A percentile compares a stretch with the other conserved stretches of the same genome.
Evolutionary conservation across 2,329 filamentous ascomycete genomes (phyloP).

Genomic region (Ilyonectria sp.): DNA sequence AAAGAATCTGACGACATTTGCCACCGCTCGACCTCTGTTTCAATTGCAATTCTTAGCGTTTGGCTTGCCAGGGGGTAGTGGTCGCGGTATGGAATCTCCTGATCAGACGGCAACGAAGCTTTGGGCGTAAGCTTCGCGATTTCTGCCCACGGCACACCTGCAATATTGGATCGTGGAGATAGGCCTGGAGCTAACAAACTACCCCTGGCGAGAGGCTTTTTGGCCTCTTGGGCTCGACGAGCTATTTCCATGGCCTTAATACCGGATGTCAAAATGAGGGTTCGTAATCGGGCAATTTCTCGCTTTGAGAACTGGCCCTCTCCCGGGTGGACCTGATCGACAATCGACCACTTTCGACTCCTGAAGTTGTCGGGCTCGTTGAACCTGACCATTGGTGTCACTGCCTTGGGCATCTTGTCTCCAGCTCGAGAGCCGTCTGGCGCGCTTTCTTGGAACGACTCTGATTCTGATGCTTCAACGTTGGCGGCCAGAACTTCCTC

Average conservation of each 20-base stretch:
- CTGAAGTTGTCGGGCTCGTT: slow-evolving; percentile 44
- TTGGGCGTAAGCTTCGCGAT: slow-evolving; percentile 60
- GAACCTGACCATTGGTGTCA: slow-evolving; percentile 47
- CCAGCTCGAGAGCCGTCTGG: slow-evolving; percentile 50
- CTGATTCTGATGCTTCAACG: slow-evolving; percentile 57
- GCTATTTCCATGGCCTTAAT: slow-evolving; percentile 89
- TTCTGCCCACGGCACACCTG: slow-evolving; percentile 57
- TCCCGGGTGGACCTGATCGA: slow-evolving; percentile 58
- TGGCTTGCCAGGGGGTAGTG: slow-evolving; percentile 68
- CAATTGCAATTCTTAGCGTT: slow-evolving; percentile 64
- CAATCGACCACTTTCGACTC: slow-evolving; percentile 67
- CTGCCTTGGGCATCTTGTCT: slow-evolving; percentile 56
- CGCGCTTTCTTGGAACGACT: slow-evolving; percentile 52
- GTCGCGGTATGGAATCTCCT: slow-evolving; percentile 58
- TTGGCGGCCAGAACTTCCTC: slow-evolving; percentile 43
- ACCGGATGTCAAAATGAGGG: slow-evolving; percentile 86
- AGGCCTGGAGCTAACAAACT: slow-evolving; percentile 41
- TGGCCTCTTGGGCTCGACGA: slow-evolving; percentile 71
- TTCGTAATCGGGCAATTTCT: slow-evolving; percentile 85
- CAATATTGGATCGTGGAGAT: slow-evolving; percentile 39
- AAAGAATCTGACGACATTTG: slow-evolving; percentile 73
- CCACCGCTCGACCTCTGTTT: slow-evolving; percentile 68
- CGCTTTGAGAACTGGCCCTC: slow-evolving; percentile 67
- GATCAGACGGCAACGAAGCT: slow-evolving; percentile 49
- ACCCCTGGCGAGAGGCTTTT: slow-evolving; percentile 52